A percentile compares a stretch with the other conserved stretches of the same genome.
Conservation (phyloP, 305 asterid genomes). For the Fraxinus xanthoxyloides region DNA sequence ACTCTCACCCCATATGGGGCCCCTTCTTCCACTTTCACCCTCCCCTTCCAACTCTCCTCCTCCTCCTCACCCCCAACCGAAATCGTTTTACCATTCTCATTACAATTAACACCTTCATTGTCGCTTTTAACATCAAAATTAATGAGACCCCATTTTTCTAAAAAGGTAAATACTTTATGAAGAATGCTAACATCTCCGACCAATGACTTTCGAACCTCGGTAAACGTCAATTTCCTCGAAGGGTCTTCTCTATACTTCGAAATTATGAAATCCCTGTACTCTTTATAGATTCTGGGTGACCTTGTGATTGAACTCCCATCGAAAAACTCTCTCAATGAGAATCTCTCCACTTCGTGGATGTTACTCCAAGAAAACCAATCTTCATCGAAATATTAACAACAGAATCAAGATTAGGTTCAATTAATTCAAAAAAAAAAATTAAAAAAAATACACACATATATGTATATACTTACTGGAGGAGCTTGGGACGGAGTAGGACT, state of each 20-base stretch:
- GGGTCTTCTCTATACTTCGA: conserved; percentile 75
- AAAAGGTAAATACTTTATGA: conserved; percentile 73
- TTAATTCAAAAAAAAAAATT: not conserved
- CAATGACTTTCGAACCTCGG: conserved; percentile 77
- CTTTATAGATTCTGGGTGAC: conserved; percentile 76
- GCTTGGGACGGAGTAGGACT: conserved; percentile 89
- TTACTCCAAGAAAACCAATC: conserved; percentile 88
- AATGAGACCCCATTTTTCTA: conserved; percentile 91
- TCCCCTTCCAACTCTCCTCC: conserved; percentile 47
- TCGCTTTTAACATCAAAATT: conserved; percentile 49
- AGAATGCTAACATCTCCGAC: conserved; percentile 73
- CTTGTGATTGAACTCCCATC: conserved; percentile 71
- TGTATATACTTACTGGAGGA: conserved; percentile 60
- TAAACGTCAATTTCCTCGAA: conserved; percentile 53
- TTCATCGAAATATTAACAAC: conserved; percentile 17
- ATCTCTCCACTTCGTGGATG: conserved; percentile 79
- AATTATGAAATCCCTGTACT: conserved; percentile 80
- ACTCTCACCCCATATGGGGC: conserved; percentile 92
- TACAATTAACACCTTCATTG: conserved; percentile 12
- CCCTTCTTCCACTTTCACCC: conserved; percentile 83
- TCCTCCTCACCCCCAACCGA: conserved; percentile 32
- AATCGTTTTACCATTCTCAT: conserved; percentile 16
- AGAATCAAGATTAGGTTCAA: conserved; percentile 27
- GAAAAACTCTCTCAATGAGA: conserved; percentile 73
- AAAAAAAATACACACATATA: not conserved